Percentiles rank a stretch among this genome's conserved stretches.
Conservation (phyloP, 257 asterid genomes). For the Plantago elongata region DNA sequence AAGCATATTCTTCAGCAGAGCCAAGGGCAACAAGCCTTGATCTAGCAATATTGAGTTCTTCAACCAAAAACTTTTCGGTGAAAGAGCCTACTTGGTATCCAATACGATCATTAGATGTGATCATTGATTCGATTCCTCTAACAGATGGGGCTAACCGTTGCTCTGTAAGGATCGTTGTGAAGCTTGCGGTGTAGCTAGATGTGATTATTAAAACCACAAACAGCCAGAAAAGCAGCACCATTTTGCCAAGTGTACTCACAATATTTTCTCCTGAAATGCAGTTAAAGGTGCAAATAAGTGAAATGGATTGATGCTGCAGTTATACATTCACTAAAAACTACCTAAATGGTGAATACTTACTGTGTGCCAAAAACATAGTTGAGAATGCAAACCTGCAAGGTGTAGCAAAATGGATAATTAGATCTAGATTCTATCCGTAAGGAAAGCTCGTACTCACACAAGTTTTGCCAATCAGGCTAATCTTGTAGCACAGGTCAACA, state of each 20-base stretch:
- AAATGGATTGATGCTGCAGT: too few species aligned
- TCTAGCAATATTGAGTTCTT: constrained; percentile 36
- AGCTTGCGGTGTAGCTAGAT: constrained; percentile 62
- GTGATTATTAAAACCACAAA: constrained; percentile 48
- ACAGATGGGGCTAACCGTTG: constrained; percentile 42
- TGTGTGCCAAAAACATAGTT: constrained; percentile 49
- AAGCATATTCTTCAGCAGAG: constrained; percentile 48
- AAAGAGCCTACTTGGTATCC: constrained; percentile 58
- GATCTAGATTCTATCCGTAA: too few species aligned
- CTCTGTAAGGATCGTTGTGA: constrained; percentile 59
- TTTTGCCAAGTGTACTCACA: constrained; percentile 42
- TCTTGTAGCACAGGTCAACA: too few species aligned
- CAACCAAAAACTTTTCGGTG: constrained; percentile 39
- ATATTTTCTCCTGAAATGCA: constrained; percentile 46
- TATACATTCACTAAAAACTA: too few species aligned
- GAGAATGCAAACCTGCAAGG: constrained; percentile 63
- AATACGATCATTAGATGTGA: constrained; percentile 36
- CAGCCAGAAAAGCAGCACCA: constrained; percentile 55
- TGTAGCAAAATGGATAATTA: constrained; percentile 7
- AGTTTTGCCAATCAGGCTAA: too few species aligned
- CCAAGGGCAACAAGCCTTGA: constrained; percentile 49
- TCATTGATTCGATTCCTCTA: constrained; percentile 51
- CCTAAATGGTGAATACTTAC: constrained; percentile 26
- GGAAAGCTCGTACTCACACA: too few species aligned
- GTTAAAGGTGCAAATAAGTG: too few species aligned